These are phyloP conservation scores for Monosporascus sp. DNA, from an alignment of 2,329 filamentous ascomycete species.

Conservation along the genomic window DNA sequence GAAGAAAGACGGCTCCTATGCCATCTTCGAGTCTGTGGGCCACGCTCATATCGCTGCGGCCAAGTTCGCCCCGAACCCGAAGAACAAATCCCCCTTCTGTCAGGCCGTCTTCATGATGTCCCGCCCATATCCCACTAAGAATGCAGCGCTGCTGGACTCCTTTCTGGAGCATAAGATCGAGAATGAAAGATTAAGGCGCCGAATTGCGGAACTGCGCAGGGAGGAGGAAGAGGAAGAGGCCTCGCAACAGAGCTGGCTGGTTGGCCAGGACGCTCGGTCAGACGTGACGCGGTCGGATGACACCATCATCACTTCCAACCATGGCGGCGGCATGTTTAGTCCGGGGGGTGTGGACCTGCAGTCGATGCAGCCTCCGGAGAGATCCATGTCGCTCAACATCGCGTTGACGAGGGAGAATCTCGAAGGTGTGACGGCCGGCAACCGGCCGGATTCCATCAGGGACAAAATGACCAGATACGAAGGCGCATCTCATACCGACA, in stretches of 20 bases:
- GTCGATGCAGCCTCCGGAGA: slow-evolving; percentile 62
- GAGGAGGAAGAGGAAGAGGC: slow-evolving; percentile 82
- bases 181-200: slow-evolving; percentile 78
- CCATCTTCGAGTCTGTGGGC: slow-evolving; percentile 86
- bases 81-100: slow-evolving; percentile 66
- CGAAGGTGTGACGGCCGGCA: slow-evolving; percentile 63
- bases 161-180: slow-evolving; percentile 97
- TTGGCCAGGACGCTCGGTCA: slow-evolving; percentile 52
- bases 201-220: slow-evolving; percentile 76
- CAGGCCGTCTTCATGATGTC: slow-evolving; percentile 93
- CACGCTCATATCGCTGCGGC: slow-evolving; percentile 81
- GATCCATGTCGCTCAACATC: slow-evolving; percentile 55
- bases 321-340: slow-evolving; percentile 25
- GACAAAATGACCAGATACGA: slow-evolving; percentile 85
- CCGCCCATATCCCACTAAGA: slow-evolving; percentile 83
- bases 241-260: slow-evolving; percentile 55
- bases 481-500: slow-evolving; percentile 70
- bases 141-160: slow-evolving; percentile 78
- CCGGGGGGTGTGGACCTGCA: slow-evolving; percentile 35
- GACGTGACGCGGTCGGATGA: slow-evolving; percentile 48
- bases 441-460: slow-evolving; percentile 67
- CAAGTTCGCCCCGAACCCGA: slow-evolving; percentile 55
- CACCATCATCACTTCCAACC: slow-evolving; percentile 30
- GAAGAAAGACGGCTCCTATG: slow-evolving; percentile 64
- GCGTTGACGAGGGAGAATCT: slow-evolving; percentile 76